Percentiles rank a stretch among this genome's conserved stretches.
These are phyloP conservation scores for Fusarium oxysporum DNA, from an alignment of 2,329 filamentous ascomycete species.

Conservation along the genomic window DNA sequence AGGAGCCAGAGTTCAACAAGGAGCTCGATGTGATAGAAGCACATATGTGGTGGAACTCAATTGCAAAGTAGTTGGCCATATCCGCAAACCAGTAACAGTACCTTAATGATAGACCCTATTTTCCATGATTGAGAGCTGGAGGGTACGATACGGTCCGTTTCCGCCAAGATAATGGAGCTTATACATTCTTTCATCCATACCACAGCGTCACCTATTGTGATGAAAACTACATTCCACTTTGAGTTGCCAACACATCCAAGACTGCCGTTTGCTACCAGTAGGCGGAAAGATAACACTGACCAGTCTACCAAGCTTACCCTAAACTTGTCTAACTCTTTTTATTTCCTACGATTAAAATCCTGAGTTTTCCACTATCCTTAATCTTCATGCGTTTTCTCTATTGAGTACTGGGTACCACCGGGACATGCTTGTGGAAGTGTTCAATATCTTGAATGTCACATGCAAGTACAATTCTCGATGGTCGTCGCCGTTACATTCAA, in stretches of 20 bases:
- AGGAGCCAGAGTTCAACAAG: no score
- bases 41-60: no score
- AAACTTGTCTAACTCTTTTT: accelerated
- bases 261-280: neutral
- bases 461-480: neutral
- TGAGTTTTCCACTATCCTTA: neutral
- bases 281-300: neutral
- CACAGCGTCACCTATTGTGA: no score
- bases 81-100: no score
- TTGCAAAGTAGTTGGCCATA: no score
- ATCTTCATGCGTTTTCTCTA: conserved; percentile 40
- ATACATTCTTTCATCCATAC: no score
- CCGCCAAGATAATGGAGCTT: no score
- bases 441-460: conserved; percentile 45
- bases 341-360: neutral
- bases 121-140: no score
- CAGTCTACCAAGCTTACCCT: neutral
- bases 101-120: no score
- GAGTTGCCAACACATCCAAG: neutral
- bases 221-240: neutral
- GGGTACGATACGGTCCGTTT: no score
- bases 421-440: conserved; percentile 66
- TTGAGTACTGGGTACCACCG: conserved; percentile 58
- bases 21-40: no score
- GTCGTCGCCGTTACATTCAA: neutral